A percentile compares a stretch with the other conserved stretches of the same genome.
These are phyloP conservation scores for Ascochyta rabiei DNA, from an alignment of 2,329 filamentous ascomycete species.

Conservation along the genomic window DNA sequence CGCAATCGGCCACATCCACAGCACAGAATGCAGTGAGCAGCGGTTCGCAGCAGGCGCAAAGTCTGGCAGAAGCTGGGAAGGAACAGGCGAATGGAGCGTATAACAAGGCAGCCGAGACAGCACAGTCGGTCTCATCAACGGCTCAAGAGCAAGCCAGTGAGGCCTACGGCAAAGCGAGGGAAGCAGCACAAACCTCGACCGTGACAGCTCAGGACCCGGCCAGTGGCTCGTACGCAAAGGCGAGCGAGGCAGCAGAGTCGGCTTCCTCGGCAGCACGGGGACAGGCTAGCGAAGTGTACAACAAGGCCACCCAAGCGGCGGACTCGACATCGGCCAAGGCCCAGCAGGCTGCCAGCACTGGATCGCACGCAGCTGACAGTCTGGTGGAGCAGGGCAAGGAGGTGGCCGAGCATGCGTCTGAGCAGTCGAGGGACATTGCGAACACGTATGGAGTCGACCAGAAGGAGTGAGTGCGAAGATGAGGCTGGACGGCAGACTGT, in stretches of 20 bases:
- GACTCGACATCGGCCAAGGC: constrained; percentile 9
- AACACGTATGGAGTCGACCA: constrained; percentile 6
- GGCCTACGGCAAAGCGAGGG: constrained; percentile 8
- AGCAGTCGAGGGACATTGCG: constrained; percentile 24
- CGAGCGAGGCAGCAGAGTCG: constrained; percentile 22
- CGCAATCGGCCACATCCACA: constrained; percentile 16
- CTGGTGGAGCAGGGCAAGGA: constrained; percentile 35
- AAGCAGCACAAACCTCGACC: constrained; percentile 13
- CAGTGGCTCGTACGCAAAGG: constrained; percentile 21
- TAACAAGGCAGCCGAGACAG: constrained; percentile 17
- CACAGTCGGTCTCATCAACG: constrained; percentile 20
- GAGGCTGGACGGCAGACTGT: constrained; percentile 17
- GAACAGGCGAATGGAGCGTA: constrained; percentile 15
- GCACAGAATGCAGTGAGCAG: constrained; percentile 22
- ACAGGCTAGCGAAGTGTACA: constrained; percentile 16
- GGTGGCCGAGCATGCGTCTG: constrained; percentile 14
- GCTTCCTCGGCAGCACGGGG: constrained; percentile 28
- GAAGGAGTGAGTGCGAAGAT: constrained; percentile 1
- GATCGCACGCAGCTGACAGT: constrained; percentile 17
- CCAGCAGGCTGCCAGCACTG: constrained; percentile 7
- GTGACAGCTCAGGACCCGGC: constrained; percentile 27
- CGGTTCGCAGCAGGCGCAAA: constrained; percentile 34
- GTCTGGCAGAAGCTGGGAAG: constrained; percentile 22
- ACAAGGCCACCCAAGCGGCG: constrained; percentile 13
- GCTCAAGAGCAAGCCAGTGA: constrained; percentile 25